Evolutionary conservation across 805 yeast genomes (phyloP).

Genomic region (Grigorovia jiainica): DNA sequence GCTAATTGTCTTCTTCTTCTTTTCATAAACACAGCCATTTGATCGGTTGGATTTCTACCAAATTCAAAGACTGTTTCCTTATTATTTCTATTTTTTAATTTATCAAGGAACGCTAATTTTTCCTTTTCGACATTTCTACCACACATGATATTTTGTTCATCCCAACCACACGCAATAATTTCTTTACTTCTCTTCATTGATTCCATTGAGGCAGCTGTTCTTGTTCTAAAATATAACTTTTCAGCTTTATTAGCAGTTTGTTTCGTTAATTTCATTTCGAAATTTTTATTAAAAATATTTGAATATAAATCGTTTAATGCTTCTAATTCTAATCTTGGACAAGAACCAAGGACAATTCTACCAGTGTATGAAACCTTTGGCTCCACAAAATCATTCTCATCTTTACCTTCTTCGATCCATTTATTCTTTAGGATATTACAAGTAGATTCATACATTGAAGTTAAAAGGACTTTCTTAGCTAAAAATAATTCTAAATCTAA

Average conservation of each 20-base stretch:
- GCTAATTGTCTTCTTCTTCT: slow-evolving; percentile 81
- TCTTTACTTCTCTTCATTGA: slow-evolving; percentile 82
- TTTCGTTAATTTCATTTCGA: slow-evolving; percentile 54
- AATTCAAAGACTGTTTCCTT: slow-evolving; percentile 95
- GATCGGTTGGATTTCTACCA: slow-evolving; percentile 54
- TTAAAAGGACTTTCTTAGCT: slow-evolving; percentile 68
- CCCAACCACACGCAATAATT: slow-evolving; percentile 72
- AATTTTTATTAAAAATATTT: slow-evolving; percentile 48
- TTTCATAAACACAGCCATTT: slow-evolving; percentile 74
- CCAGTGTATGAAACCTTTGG: slow-evolving; percentile 65
- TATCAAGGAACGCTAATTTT: slow-evolving; percentile 61
- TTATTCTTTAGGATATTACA: slow-evolving; percentile 41
- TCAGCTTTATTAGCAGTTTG: slow-evolving; percentile 84
- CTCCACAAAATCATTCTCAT: slow-evolving; percentile 31
- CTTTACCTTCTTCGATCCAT: slow-evolving; percentile 33
- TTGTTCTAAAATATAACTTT: slow-evolving; percentile 72
- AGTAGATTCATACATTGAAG: slow-evolving; percentile 60
- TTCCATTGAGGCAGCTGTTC: slow-evolving; percentile 78
- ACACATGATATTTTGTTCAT: slow-evolving; percentile 71
- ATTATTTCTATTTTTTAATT: slow-evolving; percentile 54
- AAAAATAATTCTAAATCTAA: slow-evolving; percentile 84
- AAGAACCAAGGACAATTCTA: slow-evolving; percentile 72
- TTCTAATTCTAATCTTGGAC: slow-evolving; percentile 69
- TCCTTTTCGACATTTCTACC: slow-evolving; percentile 69
- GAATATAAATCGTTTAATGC: slow-evolving; percentile 62